Percentiles rank a stretch among this genome's conserved stretches.
Evolutionary conservation across 345 rosid species (phyloP).

Genomic region (Noccaea bulbosa): DNA sequence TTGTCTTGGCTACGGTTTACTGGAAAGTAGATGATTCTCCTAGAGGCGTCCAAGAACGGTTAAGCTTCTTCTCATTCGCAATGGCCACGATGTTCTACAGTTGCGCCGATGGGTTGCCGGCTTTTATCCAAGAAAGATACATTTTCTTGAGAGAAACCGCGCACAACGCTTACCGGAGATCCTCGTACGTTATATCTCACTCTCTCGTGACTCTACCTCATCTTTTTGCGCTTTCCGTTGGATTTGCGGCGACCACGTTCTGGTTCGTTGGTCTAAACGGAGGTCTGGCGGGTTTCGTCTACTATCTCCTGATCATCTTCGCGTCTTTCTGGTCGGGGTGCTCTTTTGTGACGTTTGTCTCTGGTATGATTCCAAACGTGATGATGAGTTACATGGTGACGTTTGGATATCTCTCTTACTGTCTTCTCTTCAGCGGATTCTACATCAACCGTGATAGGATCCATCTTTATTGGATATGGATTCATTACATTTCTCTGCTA

Average conservation of each 20-base stretch:
- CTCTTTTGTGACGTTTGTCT: conserved; percentile 82
- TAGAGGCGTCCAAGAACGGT: conserved; percentile 53
- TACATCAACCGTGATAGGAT: conserved; percentile 70
- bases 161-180: conserved; percentile 59
- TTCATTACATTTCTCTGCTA: conserved; percentile 82
- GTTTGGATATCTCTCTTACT: conserved; percentile 69
- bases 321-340: conserved; percentile 87
- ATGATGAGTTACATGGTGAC: conserved; percentile 80
- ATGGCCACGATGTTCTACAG: conserved; percentile 54
- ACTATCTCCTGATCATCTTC: conserved; percentile 59
- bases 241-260: conserved; percentile 70
- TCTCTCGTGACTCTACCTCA: conserved; percentile 67
- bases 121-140: conserved; percentile 65
- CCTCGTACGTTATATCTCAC: conserved; percentile 85
- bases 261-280: conserved; percentile 77
- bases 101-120: conserved; percentile 52
- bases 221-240: conserved; percentile 58
- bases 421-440: conserved; percentile 87
- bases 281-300: conserved; percentile 59
- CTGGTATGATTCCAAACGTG: conserved; percentile 72
- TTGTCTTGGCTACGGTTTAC: conserved; percentile 65
- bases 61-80: conserved; percentile 58
- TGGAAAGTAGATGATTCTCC: conserved; percentile 53
- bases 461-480: conserved; percentile 78
- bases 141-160: conserved; percentile 75